Evolutionary conservation across 2,329 filamentous ascomycete species (phyloP).

Genomic region (Colletotrichum neosansevieriae): DNA sequence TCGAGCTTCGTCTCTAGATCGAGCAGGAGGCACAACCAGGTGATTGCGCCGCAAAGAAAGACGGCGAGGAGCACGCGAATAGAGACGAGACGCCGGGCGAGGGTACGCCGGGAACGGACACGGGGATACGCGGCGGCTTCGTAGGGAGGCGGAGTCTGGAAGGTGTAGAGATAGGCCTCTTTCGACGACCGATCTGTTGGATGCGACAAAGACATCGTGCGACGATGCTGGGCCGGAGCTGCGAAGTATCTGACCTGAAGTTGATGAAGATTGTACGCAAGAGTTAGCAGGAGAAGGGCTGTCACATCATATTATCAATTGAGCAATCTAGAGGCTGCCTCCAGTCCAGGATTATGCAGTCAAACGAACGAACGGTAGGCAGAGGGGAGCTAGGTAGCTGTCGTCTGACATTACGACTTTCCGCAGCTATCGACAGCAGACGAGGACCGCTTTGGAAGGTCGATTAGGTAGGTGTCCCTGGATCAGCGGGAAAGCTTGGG

Average conservation of each 20-base stretch:
- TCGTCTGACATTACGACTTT: neutral
- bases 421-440: neutral
- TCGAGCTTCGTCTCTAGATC: slow-evolving; percentile 27
- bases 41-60: slow-evolving; percentile 19
- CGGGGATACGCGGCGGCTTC: slow-evolving; percentile 36
- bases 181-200: slow-evolving; percentile 12
- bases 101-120: slow-evolving; percentile 25
- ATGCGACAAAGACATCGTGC: slow-evolving; percentile 14
- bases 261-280: too few species aligned
- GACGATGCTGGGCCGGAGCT: slow-evolving; percentile 11
- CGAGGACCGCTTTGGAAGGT: slow-evolving; percentile 34
- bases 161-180: slow-evolving; percentile 21
- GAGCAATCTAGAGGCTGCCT: neutral
- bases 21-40: slow-evolving; percentile 35
- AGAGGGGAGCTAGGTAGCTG: neutral
- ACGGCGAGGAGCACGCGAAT: slow-evolving; percentile 21
- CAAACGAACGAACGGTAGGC: too few species aligned
- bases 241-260: too few species aligned
- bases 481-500: slow-evolving; percentile 27
- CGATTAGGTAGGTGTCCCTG: slow-evolving; percentile 10
- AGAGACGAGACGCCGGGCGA: slow-evolving; percentile 25
- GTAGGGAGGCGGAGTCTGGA: slow-evolving; percentile 35
- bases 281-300: neutral
- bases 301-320: slow-evolving; percentile 29
- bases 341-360: neutral